Evolutionary conservation across 208 protist species (phyloP).

Genomic region (Acanthamoeba castellanii): DNA sequence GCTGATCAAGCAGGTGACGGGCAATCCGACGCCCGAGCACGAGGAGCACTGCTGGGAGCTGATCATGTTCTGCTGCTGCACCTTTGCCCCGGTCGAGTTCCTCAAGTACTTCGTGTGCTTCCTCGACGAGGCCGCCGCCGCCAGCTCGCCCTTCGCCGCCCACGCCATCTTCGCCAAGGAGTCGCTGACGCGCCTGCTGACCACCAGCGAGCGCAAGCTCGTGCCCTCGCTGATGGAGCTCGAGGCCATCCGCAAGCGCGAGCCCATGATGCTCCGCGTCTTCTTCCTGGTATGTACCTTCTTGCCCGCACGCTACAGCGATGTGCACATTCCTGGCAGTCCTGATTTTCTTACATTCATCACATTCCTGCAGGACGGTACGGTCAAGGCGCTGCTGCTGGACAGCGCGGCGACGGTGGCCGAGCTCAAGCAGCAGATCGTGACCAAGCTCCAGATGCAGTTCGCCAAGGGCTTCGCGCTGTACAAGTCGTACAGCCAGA

Average conservation of each 20-base stretch:
- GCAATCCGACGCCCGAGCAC: constrained; percentile 27
- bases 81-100: constrained; percentile 35
- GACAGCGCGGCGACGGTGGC: constrained; percentile 56
- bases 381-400: constrained; percentile 67
- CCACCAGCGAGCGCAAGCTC: constrained; percentile 47
- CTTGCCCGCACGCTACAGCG: neutral
- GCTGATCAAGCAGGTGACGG: constrained; percentile 67
- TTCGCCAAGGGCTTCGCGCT: constrained; percentile 43
- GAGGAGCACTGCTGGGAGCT: constrained; percentile 68
- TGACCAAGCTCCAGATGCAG: constrained; percentile 33
- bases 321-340: too few relatives aligned
- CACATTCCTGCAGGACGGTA: neutral
- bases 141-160: neutral
- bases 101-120: constrained; percentile 69
- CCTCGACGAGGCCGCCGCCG: constrained; percentile 6
- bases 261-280: constrained; percentile 61
- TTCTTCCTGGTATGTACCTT: constrained; percentile 46
- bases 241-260: constrained; percentile 67
- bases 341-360: neutral
- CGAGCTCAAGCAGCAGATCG: constrained; percentile 60
- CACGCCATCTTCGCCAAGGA: constrained; percentile 44
- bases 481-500: constrained; percentile 56
- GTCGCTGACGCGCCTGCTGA: constrained; percentile 19
- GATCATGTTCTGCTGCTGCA: constrained; percentile 56
- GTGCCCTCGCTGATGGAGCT: constrained; percentile 73